Percentiles rank a stretch among this genome's conserved stretches.
Evolutionary conservation across 768 basidiomycete species (phyloP).

Genomic region (Pleurotus sapidus): DNA sequence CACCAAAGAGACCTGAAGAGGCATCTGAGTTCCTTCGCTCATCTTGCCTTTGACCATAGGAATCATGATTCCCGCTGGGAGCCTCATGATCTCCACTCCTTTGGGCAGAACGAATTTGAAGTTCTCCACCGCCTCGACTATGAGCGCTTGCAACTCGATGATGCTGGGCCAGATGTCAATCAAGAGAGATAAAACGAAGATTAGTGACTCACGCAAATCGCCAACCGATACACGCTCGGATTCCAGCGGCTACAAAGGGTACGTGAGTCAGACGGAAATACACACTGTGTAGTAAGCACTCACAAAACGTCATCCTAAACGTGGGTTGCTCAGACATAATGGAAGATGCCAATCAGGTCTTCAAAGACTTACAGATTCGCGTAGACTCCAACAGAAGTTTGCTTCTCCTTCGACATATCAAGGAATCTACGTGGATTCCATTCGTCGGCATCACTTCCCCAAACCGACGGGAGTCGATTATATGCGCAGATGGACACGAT

Average conservation of each 20-base stretch:
- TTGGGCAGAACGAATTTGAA: slow-evolving; percentile 35
- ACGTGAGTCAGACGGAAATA: not conserved
- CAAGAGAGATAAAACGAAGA: slow-evolving; percentile 16
- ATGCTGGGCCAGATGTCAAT: slow-evolving; percentile 13
- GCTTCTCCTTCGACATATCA: slow-evolving; percentile 10
- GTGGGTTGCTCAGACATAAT: no score
- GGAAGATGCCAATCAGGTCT: no score
- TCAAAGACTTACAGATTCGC: slow-evolving; percentile 21
- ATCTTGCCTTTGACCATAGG: slow-evolving; percentile 27
- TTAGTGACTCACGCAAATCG: slow-evolving; percentile 9
- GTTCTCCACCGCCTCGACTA: slow-evolving; percentile 34
- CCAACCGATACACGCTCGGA: slow-evolving; percentile 13
- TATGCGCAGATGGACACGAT: slow-evolving; percentile 31
- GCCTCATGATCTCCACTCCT: slow-evolving; percentile 25
- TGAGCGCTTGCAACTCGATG: slow-evolving; percentile 37
- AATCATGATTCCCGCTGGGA: slow-evolving; percentile 26
- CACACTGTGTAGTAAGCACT: not conserved
- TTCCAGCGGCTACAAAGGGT: not conserved
- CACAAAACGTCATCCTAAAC: slow-evolving; percentile 2
- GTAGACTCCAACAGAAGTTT: slow-evolving; percentile 18
- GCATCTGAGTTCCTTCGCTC: slow-evolving; percentile 26
- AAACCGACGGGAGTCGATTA: slow-evolving; percentile 25
- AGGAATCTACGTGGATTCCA: slow-evolving; percentile 18
- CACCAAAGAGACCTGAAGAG: slow-evolving; percentile 22
- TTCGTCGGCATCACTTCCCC: slow-evolving; percentile 18